These are phyloP conservation scores for Silene uniflora DNA, from an alignment of 148 eudicot species.

Conservation along the genomic window DNA sequence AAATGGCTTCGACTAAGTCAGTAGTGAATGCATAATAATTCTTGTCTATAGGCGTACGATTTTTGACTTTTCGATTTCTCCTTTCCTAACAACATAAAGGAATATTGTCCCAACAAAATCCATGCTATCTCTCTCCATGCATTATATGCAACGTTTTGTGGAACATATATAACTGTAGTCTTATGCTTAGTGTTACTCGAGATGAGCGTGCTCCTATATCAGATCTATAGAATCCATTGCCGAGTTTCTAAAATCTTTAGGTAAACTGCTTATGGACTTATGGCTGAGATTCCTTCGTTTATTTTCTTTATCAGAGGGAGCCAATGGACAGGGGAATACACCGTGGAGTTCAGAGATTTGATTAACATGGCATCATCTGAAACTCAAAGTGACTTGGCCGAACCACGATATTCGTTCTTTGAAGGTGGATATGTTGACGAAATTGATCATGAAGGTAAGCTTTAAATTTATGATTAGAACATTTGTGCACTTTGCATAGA, in stretches of 20 bases:
- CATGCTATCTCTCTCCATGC: too few relatives aligned
- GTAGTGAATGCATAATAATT: too few relatives aligned
- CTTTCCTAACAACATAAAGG: too few relatives aligned
- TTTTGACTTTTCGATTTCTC: too few relatives aligned
- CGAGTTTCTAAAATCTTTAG: not conserved
- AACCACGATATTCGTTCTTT: slow-evolving; percentile 82
- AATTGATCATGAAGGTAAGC: slow-evolving; percentile 43
- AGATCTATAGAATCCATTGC: too few relatives aligned
- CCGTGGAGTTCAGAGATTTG: slow-evolving; percentile 62
- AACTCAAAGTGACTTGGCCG: slow-evolving; percentile 32
- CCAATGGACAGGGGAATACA: slow-evolving; percentile 86
- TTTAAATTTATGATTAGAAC: not conserved
- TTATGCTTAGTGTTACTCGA: too few relatives aligned
- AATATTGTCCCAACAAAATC: too few relatives aligned
- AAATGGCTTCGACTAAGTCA: too few relatives aligned
- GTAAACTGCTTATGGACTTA: not conserved
- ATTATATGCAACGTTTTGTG: too few relatives aligned
- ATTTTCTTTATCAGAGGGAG: slow-evolving; percentile 51
- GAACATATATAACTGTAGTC: too few relatives aligned
- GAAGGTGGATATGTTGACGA: slow-evolving; percentile 86
- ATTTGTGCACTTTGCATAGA: not conserved
- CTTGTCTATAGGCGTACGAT: too few relatives aligned
- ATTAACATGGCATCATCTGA: slow-evolving; percentile 40
- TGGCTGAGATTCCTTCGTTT: not conserved
- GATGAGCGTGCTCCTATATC: too few relatives aligned